Conservation (phyloP, 1,139 yeast species). For the Debaryomycetaceae sp. region DNA sequence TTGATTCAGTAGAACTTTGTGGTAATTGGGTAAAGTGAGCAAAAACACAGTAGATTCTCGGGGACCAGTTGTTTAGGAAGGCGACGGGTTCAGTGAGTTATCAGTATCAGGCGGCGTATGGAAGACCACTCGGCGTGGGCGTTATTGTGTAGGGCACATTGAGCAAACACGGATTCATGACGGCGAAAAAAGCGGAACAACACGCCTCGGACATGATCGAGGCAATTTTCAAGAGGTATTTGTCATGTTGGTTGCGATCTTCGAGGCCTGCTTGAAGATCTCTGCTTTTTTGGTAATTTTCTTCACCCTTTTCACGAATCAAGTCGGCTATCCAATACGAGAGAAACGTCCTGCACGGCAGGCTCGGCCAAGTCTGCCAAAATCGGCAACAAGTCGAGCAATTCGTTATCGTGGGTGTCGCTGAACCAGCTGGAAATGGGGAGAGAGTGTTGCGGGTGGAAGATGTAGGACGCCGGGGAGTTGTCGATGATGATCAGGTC, state of each 20-base stretch:
- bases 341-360: constrained; percentile 70
- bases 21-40: too few relatives aligned
- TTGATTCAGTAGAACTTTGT: too few relatives aligned
- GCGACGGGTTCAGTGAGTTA: too few relatives aligned
- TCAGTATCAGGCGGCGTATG: too few relatives aligned
- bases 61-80: too few relatives aligned
- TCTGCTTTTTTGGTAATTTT: constrained; percentile 6
- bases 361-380: constrained; percentile 67
- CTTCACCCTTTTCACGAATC: too few relatives aligned
- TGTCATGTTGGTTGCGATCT: background rate
- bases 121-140: too few relatives aligned
- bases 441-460: constrained; percentile 96
- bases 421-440: constrained; percentile 99
- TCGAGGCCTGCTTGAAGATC: constrained; percentile 1
- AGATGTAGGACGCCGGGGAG: constrained; percentile 92
- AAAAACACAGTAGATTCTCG: too few relatives aligned
- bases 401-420: constrained; percentile 93
- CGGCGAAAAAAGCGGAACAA: background rate
- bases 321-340: constrained; percentile 66
- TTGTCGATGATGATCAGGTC: constrained; percentile 89
- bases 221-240: too few relatives aligned
- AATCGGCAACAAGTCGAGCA: constrained; percentile 82
- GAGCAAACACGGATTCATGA: too few relatives aligned
- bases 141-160: too few relatives aligned
- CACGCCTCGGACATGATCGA: background rate